phyloP scores from a whole-genome alignment of 495 filamentous ascomycete genomes.

The Trichoderma asperelloides region DNA sequence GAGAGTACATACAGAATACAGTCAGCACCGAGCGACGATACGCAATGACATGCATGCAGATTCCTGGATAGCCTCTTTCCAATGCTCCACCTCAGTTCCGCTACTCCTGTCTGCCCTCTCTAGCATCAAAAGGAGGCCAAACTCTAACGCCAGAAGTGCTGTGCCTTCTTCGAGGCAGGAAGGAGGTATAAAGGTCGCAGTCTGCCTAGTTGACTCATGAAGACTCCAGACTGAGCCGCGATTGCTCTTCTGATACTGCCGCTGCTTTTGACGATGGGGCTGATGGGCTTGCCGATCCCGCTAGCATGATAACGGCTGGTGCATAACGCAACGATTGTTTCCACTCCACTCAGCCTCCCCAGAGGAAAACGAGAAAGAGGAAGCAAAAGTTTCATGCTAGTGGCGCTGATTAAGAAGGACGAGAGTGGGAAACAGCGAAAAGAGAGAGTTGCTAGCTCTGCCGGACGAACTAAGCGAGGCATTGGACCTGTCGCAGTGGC shows the following conservation, averaged over 20 bases:
- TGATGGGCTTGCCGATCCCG: not conserved
- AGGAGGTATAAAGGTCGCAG: not conserved
- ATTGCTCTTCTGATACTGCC: not conserved
- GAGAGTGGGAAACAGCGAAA: not conserved
- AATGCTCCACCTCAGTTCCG: not conserved
- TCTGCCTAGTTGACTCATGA: not conserved
- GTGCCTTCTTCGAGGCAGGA: not conserved
- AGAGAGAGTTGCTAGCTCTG: not conserved
- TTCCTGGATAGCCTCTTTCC: not conserved
- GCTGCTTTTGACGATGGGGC: not conserved
- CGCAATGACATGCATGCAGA: slow-evolving; percentile 5
- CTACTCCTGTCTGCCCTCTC: not conserved
- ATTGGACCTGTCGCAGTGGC: not conserved
- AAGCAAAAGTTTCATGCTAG: not conserved
- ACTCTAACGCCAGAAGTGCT: not conserved
- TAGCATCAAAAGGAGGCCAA: not conserved
- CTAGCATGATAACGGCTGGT: not conserved
- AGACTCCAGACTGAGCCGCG: not conserved
- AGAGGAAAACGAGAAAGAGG: not conserved
- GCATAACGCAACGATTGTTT: not conserved
- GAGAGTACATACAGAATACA: not conserved
- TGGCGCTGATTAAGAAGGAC: not conserved
- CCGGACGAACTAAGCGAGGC: not conserved
- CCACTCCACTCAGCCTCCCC: not conserved
- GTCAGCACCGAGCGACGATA: not conserved